Evolutionary conservation across 2,329 filamentous ascomycete genomes (phyloP).

Genomic region (Pseudogymnoascus sp.): DNA sequence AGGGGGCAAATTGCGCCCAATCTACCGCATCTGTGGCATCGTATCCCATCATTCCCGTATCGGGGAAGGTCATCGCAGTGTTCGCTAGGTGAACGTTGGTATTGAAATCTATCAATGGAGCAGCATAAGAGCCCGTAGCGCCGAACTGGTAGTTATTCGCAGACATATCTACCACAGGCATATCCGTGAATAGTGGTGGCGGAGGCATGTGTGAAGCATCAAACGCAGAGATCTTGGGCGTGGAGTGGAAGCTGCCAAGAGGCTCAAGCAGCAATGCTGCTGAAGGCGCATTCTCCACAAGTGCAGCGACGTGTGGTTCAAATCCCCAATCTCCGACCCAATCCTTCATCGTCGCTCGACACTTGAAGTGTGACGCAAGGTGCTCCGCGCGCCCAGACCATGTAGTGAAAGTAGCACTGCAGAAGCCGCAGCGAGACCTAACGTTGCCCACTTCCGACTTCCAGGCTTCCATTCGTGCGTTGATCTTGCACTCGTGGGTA

Average conservation of each 20-base stretch:
- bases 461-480: slow-evolving; percentile 51
- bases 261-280: not conserved
- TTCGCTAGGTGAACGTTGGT: not conserved
- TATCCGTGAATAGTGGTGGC: not conserved
- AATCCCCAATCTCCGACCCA: slow-evolving; percentile 39
- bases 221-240: not conserved
- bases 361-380: slow-evolving; percentile 36
- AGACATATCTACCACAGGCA: not conserved
- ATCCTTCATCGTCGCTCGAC: slow-evolving; percentile 33
- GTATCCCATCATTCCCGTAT: not conserved
- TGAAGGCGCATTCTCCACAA: slow-evolving; percentile 22
- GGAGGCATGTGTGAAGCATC: slow-evolving; percentile 7
- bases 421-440: slow-evolving; percentile 43
- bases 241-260: not conserved
- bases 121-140: not conserved
- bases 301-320: slow-evolving; percentile 29
- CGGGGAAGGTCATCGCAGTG: not conserved
- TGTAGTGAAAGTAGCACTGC: slow-evolving; percentile 34
- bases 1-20: slow-evolving; percentile 1
- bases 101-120: slow-evolving; percentile 4
- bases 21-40: not conserved
- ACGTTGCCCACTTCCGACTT: slow-evolving; percentile 49
- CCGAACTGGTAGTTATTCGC: not conserved
- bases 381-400: slow-evolving; percentile 41
- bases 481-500: slow-evolving; percentile 53